phyloP scores from a whole-genome alignment of 257 asterid species.

The Scutellaria baicalensis region DNA sequence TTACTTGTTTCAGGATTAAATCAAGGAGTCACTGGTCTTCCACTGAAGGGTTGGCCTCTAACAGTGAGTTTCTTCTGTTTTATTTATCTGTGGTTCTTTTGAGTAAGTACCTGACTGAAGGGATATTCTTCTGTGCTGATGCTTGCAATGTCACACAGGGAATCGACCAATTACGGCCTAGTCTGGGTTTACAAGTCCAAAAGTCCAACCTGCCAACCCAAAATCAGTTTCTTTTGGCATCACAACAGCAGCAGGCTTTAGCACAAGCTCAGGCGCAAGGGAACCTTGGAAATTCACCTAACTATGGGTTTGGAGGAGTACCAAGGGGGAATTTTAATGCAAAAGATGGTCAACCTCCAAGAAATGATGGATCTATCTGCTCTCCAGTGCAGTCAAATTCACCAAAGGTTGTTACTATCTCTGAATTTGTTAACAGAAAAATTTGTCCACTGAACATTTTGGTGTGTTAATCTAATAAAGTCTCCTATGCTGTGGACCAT shows the following conservation, averaged over 20 bases:
- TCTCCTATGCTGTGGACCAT: conserved; percentile 4
- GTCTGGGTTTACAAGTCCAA: conserved; percentile 84
- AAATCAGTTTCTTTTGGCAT: conserved; percentile 75
- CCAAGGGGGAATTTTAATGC: conserved; percentile 73
- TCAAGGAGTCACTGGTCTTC: conserved; percentile 90
- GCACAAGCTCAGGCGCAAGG: conserved; percentile 98
- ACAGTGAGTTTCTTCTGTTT: conserved; percentile 61
- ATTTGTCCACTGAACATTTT: neutral
- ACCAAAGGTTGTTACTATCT: conserved; percentile 52
- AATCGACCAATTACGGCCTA: conserved; percentile 86
- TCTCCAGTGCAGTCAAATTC: conserved; percentile 94
- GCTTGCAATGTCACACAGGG: conserved; percentile 47
- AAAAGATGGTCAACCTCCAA: conserved; percentile 86
- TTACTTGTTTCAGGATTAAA: conserved; percentile 53
- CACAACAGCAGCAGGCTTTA: conserved; percentile 92
- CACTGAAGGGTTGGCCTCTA: conserved; percentile 98
- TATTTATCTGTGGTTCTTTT: conserved; percentile 7
- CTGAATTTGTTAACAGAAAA: neutral
- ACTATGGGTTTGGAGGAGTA: conserved; percentile 82
- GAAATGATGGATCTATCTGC: conserved; percentile 96
- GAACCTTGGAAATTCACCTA: conserved; percentile 63
- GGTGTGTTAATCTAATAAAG: conserved; percentile 1
- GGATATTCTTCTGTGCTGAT: conserved; percentile 11
- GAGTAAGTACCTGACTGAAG: neutral
- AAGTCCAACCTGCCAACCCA: conserved; percentile 76